Conservation (phyloP, 2,329 filamentous ascomycete genomes). For the Allantophomopsis cytisporea region DNA sequence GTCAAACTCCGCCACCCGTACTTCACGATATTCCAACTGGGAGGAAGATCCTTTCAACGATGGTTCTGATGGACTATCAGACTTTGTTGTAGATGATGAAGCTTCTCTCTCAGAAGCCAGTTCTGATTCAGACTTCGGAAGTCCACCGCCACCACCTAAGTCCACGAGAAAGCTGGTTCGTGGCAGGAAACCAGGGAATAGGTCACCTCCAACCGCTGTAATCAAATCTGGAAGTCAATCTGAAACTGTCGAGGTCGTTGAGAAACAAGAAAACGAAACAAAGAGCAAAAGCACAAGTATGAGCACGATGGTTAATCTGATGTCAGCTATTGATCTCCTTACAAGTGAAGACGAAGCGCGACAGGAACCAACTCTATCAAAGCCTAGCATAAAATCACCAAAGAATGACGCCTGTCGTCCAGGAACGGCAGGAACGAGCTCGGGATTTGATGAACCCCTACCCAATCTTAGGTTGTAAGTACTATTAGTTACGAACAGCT, state of each 20-base stretch:
- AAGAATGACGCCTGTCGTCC: not conserved
- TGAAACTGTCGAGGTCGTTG: too few relatives aligned
- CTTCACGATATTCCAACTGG: too few relatives aligned
- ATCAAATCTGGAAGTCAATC: constrained; percentile 5
- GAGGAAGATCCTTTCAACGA: not conserved
- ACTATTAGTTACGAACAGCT: constrained; percentile 4
- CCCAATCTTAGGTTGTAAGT: constrained; percentile 10
- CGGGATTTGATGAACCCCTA: constrained; percentile 10
- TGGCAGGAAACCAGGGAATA: constrained; percentile 7
- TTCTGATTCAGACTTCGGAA: constrained; percentile 5
- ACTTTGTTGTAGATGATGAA: constrained; percentile 17
- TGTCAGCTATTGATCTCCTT: too few relatives aligned
- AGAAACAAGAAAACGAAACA: not conserved
- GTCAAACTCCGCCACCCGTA: too few relatives aligned
- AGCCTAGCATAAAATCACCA: too few relatives aligned
- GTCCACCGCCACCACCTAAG: constrained; percentile 4
- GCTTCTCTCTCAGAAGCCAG: constrained; percentile 10
- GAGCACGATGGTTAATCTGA: too few relatives aligned
- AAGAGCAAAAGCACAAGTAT: not conserved
- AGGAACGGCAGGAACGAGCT: constrained; percentile 2
- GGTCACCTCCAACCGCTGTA: not conserved
- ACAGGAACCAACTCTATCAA: too few relatives aligned
- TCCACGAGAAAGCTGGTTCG: constrained; percentile 12
- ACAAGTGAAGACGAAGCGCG: too few relatives aligned
- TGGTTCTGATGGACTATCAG: constrained; percentile 10